Evolutionary conservation across 2,329 filamentous ascomycete genomes (phyloP).

Genomic region (Phialocephala sp.): DNA sequence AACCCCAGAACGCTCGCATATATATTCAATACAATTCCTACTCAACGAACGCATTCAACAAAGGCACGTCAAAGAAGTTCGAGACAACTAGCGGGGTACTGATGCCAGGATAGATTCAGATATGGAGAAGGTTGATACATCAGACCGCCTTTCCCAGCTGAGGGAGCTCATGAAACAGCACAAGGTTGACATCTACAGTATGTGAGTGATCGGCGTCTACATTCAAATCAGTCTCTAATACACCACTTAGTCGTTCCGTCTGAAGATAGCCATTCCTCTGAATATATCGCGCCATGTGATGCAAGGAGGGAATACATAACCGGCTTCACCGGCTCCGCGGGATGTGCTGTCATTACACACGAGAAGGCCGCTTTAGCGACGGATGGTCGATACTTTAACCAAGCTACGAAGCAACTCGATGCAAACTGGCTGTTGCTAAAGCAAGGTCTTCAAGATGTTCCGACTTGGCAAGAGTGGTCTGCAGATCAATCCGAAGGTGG

Average conservation of each 20-base stretch:
- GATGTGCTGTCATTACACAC: slow-evolving; percentile 85
- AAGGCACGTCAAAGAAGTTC: slow-evolving; percentile 18
- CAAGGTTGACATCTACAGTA: slow-evolving; percentile 92
- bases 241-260: slow-evolving; percentile 81
- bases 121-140: slow-evolving; percentile 83
- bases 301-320: slow-evolving; percentile 88
- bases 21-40: slow-evolving; percentile 35
- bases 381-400: slow-evolving; percentile 97
- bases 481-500: slow-evolving; percentile 85
- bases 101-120: slow-evolving; percentile 38
- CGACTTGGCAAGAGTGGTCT: slow-evolving; percentile 97
- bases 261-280: slow-evolving; percentile 95
- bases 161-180: slow-evolving; percentile 86
- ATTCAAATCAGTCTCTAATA: slow-evolving; percentile 31
- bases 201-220: slow-evolving; percentile 42
- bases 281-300: slow-evolving; percentile 98
- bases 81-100: slow-evolving; percentile 19
- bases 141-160: slow-evolving; percentile 74
- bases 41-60: slow-evolving; percentile 19
- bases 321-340: slow-evolving; percentile 93
- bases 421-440: slow-evolving; percentile 90
- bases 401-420: slow-evolving; percentile 89
- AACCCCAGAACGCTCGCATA: slow-evolving; percentile 31
- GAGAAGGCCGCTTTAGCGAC: slow-evolving; percentile 90
- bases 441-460: slow-evolving; percentile 90